Conservation (phyloP, 805 yeast species). For the Pichia membranifaciens region DNA sequence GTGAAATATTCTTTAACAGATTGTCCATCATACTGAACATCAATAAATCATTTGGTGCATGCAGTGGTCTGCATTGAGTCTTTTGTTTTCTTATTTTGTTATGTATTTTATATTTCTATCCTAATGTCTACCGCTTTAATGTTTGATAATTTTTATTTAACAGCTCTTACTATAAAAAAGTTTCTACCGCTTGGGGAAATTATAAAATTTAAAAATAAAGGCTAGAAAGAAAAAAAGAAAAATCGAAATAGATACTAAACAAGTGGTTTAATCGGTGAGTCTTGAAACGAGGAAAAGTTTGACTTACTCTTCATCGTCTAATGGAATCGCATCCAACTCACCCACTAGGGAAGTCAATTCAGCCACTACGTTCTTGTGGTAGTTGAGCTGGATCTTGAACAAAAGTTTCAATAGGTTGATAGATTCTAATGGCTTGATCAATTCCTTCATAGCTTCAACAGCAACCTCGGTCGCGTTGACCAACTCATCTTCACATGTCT, state of each 20-base stretch:
- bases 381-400: slow-evolving; percentile 63
- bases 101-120: no score
- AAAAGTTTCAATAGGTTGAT: slow-evolving; percentile 60
- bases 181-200: no score
- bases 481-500: slow-evolving; percentile 65
- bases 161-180: no score
- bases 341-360: slow-evolving; percentile 43
- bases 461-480: slow-evolving; percentile 75
- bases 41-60: slow-evolving; percentile 30
- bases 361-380: slow-evolving; percentile 46
- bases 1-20: slow-evolving; percentile 65
- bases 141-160: no score
- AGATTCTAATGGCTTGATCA: slow-evolving; percentile 62
- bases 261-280: no score
- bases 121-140: no score
- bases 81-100: neutral
- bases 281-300: neutral
- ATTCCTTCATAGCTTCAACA: slow-evolving; percentile 69
- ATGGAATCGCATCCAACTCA: slow-evolving; percentile 38
- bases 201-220: neutral
- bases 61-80: slow-evolving; percentile 27
- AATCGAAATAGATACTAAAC: no score
- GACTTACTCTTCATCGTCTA: slow-evolving; percentile 35
- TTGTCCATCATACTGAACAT: slow-evolving; percentile 36
- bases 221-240: neutral